Percentiles rank a stretch among this genome's conserved stretches.
Evolutionary conservation across 495 filamentous ascomycete genomes (phyloP).

Genomic region (Penicillium ochrochloron): DNA sequence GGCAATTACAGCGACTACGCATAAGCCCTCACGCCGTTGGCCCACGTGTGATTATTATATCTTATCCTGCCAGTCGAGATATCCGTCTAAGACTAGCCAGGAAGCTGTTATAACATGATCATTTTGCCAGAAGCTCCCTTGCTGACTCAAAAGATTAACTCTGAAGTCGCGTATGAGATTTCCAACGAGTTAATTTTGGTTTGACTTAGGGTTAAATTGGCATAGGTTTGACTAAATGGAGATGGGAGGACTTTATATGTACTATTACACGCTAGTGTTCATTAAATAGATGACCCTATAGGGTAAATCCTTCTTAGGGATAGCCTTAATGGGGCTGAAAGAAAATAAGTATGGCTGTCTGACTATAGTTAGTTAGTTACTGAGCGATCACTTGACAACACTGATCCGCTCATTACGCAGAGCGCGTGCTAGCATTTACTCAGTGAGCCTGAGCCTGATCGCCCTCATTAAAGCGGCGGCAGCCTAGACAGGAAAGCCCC

Average conservation of each 20-base stretch:
- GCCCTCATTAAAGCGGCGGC: not conserved
- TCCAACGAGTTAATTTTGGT: not conserved
- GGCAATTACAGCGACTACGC: too few species aligned
- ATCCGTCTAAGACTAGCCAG: too few species aligned
- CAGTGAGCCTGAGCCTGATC: not conserved
- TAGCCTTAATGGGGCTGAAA: not conserved
- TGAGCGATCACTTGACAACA: not conserved
- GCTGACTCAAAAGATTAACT: too few species aligned
- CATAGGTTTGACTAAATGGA: not conserved
- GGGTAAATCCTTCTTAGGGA: not conserved
- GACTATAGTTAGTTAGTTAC: conserved; percentile 34
- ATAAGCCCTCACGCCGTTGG: too few species aligned
- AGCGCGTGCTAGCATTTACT: not conserved
- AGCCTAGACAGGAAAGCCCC: not conserved
- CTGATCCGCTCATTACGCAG: not conserved
- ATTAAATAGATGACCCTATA: conserved; percentile 1
- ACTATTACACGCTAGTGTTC: not conserved
- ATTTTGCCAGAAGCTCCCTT: too few species aligned
- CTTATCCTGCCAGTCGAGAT: too few species aligned
- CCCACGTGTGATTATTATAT: too few species aligned
- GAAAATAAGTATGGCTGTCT: not conserved
- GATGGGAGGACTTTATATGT: not conserved
- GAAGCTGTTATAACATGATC: too few species aligned
- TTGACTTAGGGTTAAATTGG: not conserved
- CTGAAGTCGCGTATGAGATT: too few species aligned